Evolutionary conservation across 2,329 filamentous ascomycete species (phyloP), one percentile per base, ranked within the genome.

Genomic region (Bipolaris gigantea): DNA sequence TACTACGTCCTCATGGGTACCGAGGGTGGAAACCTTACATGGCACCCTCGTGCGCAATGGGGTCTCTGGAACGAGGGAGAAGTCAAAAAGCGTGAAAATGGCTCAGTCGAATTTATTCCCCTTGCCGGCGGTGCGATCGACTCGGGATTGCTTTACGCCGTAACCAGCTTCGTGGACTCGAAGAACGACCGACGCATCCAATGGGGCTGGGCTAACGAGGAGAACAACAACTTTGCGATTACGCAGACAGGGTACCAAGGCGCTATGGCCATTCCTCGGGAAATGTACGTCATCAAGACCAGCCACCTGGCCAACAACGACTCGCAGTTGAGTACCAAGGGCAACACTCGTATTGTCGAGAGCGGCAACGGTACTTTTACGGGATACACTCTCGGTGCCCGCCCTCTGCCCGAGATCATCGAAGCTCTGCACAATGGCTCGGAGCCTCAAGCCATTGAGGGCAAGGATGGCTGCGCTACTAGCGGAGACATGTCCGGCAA

Each of bases 151-250:
- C 69, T 75, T 5, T 80, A 80, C 53, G 78, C 77, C 5, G 69
- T 79, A 3, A 76, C 75, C 6, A 77, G 73, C 58, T 79, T 80
- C 73, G 74, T 77, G 57, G 77, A 80, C 59, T 75, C 76, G 25
- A 80, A 80, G 73, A 74, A 78, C 66, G 71, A 79, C 58, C 74
- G 78, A 18, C 76, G 78, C 40, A 73, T 80, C 15, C 76, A 79
- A 48, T 79, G 76, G 70, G 77, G 76, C 5, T 80, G 77, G 78
- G 71, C 75, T 2, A 74, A 72, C 4, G 78, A 80, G 49, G 77
- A 80, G 52, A 69, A 75, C 48, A 74, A 73, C 42, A 65, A 73
- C 50, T 79, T 77, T 63, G 74, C 65, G 27, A 62, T 75, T 18
- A 67, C 47, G 1, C 77, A 79, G 58, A 71, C 75, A 59, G 77